Evolutionary conservation across 805 yeast genomes (phyloP), one percentile per base, ranked within the genome.

Genomic region (Suhomyces sp.): DNA sequence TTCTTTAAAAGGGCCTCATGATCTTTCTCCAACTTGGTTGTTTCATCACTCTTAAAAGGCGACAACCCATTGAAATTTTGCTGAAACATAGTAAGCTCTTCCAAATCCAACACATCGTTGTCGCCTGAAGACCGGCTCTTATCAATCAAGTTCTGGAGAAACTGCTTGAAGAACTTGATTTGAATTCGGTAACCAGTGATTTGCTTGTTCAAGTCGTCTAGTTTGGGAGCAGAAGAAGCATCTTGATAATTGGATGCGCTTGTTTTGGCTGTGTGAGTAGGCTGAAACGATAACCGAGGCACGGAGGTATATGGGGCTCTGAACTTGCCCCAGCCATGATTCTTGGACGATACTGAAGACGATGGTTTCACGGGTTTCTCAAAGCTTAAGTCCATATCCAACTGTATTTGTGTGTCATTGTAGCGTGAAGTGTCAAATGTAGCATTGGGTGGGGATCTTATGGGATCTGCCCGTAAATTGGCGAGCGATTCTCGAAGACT

Each of bases 121-220:
- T 27, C 33, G 8, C 24, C 15, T 10, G 43, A 35, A 7, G 53
- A 47, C n/a, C 47, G 21, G 43, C 53, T 47, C 25, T 49, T 55
- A 44, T 53, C 53, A 27, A 73, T 67, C 8, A 75, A 48, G 45
- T 67, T 68, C 46, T 73, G 78, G 3, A 75, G 57, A 47, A 74
- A 73, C 50, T 71, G 69, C 55, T 70, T 71, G 63, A 73, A 71
- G 46, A 73, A 64, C 53, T 72, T 64, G 56, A 76, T 64, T 60
- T 77, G 67, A 33, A 64, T 70, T 44, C 66, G 66, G 53, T 72
- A 73, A 10, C 73, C 66, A 3, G 75, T 69, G 24, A 73, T 57
- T 52, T 65, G 71, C 50, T 66, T 68, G 47, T 68, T 67, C n/a
- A 68, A 54, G 12, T 67, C 73, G 46, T 64, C 70, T 3, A 69